phyloP scores from a whole-genome alignment of 371 early-diverging fungal genomes.

The Sporodiniella umbellata region DNA sequence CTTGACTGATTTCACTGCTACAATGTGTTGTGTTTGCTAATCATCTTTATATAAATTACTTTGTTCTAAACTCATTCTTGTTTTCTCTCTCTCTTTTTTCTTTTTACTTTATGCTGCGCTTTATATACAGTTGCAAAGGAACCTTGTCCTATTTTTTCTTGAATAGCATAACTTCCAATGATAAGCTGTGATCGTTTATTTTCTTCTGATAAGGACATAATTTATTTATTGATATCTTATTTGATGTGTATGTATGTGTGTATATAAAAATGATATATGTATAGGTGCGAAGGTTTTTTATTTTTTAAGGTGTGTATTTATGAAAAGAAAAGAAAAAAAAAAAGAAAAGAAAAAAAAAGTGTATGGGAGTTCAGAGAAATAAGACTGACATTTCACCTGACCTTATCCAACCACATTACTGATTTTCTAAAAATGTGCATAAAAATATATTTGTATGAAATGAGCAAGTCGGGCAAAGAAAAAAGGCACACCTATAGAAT shows the following conservation, averaged over 20 bases:
- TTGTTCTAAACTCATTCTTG: too few relatives aligned
- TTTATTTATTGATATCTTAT: too few relatives aligned
- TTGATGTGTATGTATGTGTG: too few relatives aligned
- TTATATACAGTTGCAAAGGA: slow-evolving; percentile 95
- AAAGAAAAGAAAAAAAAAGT: neutral
- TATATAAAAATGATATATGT: too few relatives aligned
- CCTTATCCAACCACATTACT: neutral
- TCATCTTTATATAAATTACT: neutral
- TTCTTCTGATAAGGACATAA: neutral
- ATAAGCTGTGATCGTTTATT: neutral
- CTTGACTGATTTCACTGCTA: slow-evolving; percentile 89
- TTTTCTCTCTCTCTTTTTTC: too few relatives aligned
- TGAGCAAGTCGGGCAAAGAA: too few relatives aligned
- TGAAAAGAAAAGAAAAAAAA: neutral
- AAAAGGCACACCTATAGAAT: too few relatives aligned
- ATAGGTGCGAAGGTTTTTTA: too few relatives aligned
- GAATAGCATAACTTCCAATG: slow-evolving; percentile 67
- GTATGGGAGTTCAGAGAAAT: neutral
- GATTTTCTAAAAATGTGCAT: too few relatives aligned
- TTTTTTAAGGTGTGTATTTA: too few relatives aligned
- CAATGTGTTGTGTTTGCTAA: slow-evolving; percentile 57
- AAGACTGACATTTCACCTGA: neutral
- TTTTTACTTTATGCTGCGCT: slow-evolving; percentile 72
- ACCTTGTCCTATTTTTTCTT: slow-evolving; percentile 84
- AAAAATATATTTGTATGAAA: too few relatives aligned